Percentiles rank a stretch among this genome's conserved stretches.
Evolutionary conservation across 2,329 filamentous ascomycete species (phyloP).

Genomic region (Hyphodiscus sp.): DNA sequence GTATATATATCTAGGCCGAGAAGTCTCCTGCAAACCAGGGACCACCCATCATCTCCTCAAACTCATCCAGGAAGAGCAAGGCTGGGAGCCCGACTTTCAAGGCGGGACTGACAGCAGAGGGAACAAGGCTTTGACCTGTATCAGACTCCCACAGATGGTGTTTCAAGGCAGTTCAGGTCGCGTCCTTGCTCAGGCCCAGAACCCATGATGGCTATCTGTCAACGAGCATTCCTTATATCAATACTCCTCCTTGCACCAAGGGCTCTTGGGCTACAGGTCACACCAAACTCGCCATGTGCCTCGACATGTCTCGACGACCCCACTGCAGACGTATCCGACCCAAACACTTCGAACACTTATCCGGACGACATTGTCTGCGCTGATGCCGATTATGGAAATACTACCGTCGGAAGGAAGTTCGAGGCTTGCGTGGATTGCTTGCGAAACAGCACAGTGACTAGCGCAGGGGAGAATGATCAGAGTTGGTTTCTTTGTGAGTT

Average conservation of each 20-base stretch:
- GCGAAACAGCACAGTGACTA: conserved; percentile 22
- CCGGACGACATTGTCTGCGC: conserved; percentile 37
- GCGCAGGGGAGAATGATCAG: conserved; percentile 22
- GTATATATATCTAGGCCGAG: too few relatives aligned
- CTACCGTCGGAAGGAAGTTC: conserved; percentile 21
- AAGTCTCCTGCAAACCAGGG: too few relatives aligned
- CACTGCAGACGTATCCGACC: conserved; percentile 29
- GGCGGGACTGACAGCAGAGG: not conserved
- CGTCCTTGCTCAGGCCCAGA: not conserved
- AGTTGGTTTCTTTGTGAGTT: conserved; percentile 27
- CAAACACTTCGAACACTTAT: conserved; percentile 36
- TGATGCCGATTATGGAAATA: conserved; percentile 21
- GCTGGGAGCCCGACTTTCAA: not conserved
- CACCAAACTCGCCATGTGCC: conserved; percentile 45
- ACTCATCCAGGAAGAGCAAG: not conserved
- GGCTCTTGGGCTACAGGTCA: conserved; percentile 36
- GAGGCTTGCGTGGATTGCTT: conserved; percentile 26
- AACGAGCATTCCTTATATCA: not conserved
- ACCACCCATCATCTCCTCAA: too few relatives aligned
- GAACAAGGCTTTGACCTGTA: not conserved
- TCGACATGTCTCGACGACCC: conserved; percentile 39
- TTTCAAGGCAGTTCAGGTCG: not conserved
- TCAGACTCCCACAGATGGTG: not conserved
- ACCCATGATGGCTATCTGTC: not conserved
- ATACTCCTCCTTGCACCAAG: not conserved